Evolutionary conservation across 2,329 filamentous ascomycete genomes (phyloP), one percentile per base, ranked within the genome.

Genomic region (Fusarium devonianum): DNA sequence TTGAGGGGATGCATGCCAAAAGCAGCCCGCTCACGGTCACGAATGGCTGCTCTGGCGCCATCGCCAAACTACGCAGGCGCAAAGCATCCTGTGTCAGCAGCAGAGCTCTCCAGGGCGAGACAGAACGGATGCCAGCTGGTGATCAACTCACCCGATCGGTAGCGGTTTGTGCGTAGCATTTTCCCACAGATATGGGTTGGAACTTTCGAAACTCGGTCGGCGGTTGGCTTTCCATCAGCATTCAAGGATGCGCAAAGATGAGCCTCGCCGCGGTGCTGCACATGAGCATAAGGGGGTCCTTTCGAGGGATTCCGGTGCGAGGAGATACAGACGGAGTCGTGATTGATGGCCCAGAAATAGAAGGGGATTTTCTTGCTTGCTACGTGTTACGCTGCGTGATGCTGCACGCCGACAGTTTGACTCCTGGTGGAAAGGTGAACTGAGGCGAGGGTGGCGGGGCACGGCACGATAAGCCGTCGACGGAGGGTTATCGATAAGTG

Each of bases 151-250:
- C 73, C 38, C 73, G 67, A 22, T 74, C 70, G 5, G 56, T 60
- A 19, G 68, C 69, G 13, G 70, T 72, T 60, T 76, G 73, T 25
- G 58, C 60, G 56, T 73, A 61, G 55, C 72, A 74, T 53, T 55
- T 65, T 26, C 73, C 73, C 23, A 75, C 67, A 11, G 62, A 57
- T 42, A 70, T 50, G 22, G 60, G 63, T 44, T 62, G 53, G 44
- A 66, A 66, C 26, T 56, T 61, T 41, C 52, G 59, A 32, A 44
- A 39, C 26, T 44, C 39, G 43, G 45, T 13, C 33, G 44, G 45
- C 38, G 47, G 29, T 56, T 60, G 63, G 48, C 51, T 52, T 54
- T 63, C 62, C 63, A 66, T 66, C 60, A 63, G 58, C 60, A 46
- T 47, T 46, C 55, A 54, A 52, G 39, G 53, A 56, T 52, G 58